Conservation (phyloP, 148 eudicot species). For the Arbutus unedo region DNA sequence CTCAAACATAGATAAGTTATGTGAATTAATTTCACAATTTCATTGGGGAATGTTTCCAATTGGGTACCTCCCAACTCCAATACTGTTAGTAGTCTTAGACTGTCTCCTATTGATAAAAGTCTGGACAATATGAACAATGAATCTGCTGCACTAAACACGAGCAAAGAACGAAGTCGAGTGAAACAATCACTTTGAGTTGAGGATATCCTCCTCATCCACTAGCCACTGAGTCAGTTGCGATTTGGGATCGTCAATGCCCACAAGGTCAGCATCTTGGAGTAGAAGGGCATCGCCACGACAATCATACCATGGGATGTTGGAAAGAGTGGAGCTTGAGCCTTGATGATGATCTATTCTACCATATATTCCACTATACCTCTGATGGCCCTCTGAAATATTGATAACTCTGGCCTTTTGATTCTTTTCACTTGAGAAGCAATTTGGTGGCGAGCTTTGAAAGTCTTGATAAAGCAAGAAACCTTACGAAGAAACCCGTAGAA, state of each 20-base stretch:
- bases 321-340: background rate
- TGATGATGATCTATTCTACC: background rate
- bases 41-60: background rate
- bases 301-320: conserved; percentile 1
- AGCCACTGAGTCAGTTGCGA: background rate
- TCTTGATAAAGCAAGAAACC: too few species aligned
- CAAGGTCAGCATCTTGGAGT: conserved; percentile 19
- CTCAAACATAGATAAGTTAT: conserved; percentile 5
- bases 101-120: background rate
- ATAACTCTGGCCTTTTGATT: background rate
- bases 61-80: conserved; percentile 9
- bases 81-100: background rate
- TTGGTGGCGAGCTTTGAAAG: background rate
- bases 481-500: background rate
- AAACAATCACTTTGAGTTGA: conserved; percentile 7
- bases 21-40: conserved; percentile 2
- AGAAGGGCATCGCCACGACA: conserved; percentile 21
- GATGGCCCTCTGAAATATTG: background rate
- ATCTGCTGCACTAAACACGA: background rate
- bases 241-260: background rate
- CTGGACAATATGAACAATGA: background rate
- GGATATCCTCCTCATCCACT: background rate
- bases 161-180: background rate
- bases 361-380: background rate
- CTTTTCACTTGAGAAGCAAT: background rate